These are phyloP conservation scores for Cydonia oblonga DNA, from an alignment of 331 rosid species.

Conservation along the genomic window DNA sequence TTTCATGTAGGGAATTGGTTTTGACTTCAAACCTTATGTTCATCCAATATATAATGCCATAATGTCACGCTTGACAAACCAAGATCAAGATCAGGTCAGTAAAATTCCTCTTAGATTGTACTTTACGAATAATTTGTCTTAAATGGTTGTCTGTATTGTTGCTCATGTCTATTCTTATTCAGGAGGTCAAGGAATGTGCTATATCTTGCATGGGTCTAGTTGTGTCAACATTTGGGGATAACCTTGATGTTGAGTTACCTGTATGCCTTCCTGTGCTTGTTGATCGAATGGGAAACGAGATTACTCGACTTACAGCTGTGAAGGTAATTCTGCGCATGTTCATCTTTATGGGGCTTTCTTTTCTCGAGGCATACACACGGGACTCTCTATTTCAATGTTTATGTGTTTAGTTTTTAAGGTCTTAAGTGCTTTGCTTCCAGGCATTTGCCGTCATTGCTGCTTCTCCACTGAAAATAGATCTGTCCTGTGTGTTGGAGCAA, in stretches of 20 bases:
- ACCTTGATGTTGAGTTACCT: slow-evolving; percentile 61
- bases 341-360: neutral
- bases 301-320: slow-evolving; percentile 95
- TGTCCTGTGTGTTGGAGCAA: slow-evolving; percentile 87
- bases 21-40: slow-evolving; percentile 81
- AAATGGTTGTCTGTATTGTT: slow-evolving; percentile 1
- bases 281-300: slow-evolving; percentile 99
- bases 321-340: slow-evolving; percentile 42
- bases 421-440: slow-evolving; percentile 30
- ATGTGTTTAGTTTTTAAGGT: slow-evolving; percentile 1
- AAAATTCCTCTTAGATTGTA: slow-evolving; percentile 5
- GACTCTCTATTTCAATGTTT: neutral
- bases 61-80: slow-evolving; percentile 97
- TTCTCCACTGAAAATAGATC: slow-evolving; percentile 81
- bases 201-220: slow-evolving; percentile 97
- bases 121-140: neutral
- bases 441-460: slow-evolving; percentile 95
- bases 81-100: slow-evolving; percentile 99
- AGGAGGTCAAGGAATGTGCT: slow-evolving; percentile 99
- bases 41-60: slow-evolving; percentile 81
- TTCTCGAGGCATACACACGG: neutral
- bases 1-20: slow-evolving; percentile 47
- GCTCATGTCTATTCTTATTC: slow-evolving; percentile 19
- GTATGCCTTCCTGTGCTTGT: slow-evolving; percentile 96
- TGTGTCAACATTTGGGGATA: slow-evolving; percentile 94